Conservation (phyloP, 1,284 basidiomycete species). For the Somion occarium region DNA sequence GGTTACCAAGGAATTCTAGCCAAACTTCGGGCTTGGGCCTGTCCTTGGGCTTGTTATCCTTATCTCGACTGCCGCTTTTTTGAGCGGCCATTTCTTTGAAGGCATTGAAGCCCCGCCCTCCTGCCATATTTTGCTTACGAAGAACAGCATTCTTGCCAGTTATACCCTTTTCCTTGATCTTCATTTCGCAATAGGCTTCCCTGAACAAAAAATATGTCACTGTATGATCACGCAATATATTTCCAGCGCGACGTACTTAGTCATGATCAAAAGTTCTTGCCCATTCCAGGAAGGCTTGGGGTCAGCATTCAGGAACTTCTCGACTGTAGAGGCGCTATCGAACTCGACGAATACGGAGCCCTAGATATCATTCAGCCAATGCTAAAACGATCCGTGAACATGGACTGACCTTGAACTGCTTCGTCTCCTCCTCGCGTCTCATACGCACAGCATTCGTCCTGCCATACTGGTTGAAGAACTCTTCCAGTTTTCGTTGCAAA, state of each 20-base stretch:
- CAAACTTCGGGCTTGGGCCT: conserved; percentile 53
- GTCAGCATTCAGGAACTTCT: conserved; percentile 76
- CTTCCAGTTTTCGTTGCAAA: conserved; percentile 76
- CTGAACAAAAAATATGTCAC: conserved; percentile 33
- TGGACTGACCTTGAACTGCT: conserved; percentile 74
- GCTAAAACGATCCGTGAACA: not conserved
- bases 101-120: conserved; percentile 75
- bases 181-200: conserved; percentile 93
- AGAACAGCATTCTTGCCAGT: conserved; percentile 59
- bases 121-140: conserved; percentile 48
- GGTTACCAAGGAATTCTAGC: conserved; percentile 67
- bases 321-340: conserved; percentile 64
- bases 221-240: too few species aligned
- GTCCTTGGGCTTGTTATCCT: conserved; percentile 36
- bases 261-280: conserved; percentile 78
- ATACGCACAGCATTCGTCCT: conserved; percentile 83
- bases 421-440: conserved; percentile 67
- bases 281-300: conserved; percentile 78
- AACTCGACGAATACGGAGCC: conserved; percentile 94
- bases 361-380: conserved; percentile 35
- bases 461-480: conserved; percentile 83
- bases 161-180: conserved; percentile 93
- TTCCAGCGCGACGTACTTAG: conserved; percentile 55
- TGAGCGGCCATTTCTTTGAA: conserved; percentile 75
- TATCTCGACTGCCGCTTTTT: conserved; percentile 34